Conservation (phyloP, 2,329 filamentous ascomycete genomes). For the Stachybotrys chartarum region DNA sequence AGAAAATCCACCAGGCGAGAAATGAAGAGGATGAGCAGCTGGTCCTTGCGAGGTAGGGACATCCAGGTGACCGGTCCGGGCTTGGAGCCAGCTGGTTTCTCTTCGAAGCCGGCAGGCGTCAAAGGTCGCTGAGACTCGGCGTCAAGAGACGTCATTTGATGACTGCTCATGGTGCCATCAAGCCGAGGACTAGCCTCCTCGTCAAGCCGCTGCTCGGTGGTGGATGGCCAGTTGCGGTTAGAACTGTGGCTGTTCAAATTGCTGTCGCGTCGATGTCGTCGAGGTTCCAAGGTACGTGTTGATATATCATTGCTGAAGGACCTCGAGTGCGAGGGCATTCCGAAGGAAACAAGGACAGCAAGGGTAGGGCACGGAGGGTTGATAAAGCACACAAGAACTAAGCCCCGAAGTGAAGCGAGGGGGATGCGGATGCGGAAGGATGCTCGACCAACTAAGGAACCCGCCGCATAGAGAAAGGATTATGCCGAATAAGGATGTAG, state of each 20-base stretch:
- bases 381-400: no score
- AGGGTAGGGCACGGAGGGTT: no score
- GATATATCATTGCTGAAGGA: conserved; percentile 6
- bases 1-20: conserved; percentile 67
- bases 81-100: not conserved
- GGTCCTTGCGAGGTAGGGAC: conserved; percentile 62
- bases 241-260: not conserved
- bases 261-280: not conserved
- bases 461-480: no score
- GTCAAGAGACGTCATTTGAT: not conserved
- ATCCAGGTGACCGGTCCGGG: conserved; percentile 53
- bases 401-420: no score
- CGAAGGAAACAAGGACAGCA: not conserved
- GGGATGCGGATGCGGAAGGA: no score
- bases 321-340: conserved; percentile 1
- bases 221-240: not conserved
- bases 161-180: not conserved
- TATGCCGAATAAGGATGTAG: not conserved
- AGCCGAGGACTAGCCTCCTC: conserved; percentile 3
- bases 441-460: no score
- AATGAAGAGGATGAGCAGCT: conserved; percentile 62
- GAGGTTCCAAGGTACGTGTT: not conserved
- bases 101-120: not conserved
- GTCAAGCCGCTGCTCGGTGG: not conserved
- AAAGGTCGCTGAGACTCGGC: not conserved